Conservation (phyloP, 495 filamentous ascomycete genomes). For the Echria macrotheca region DNA sequence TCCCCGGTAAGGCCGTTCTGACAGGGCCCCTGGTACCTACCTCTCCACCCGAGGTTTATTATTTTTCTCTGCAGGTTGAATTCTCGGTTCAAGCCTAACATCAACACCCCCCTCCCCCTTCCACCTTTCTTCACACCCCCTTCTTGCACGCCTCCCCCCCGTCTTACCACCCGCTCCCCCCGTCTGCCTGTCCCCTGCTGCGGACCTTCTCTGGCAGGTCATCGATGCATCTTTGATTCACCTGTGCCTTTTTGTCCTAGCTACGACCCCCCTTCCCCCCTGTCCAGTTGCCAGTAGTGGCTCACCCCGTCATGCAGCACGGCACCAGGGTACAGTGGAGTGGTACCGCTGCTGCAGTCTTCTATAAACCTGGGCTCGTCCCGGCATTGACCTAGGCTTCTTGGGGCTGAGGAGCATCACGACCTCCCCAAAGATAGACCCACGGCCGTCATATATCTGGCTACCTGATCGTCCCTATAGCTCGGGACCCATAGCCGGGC, state of each 20-base stretch:
- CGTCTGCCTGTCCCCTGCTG: constrained; percentile 12
- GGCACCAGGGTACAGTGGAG: constrained; percentile 21
- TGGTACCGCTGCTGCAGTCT: constrained; percentile 26
- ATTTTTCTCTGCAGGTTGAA: constrained; percentile 12
- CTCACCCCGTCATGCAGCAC: constrained; percentile 16
- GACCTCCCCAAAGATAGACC: constrained; percentile 32
- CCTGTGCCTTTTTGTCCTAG: constrained; percentile 3
- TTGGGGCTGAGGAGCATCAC: constrained; percentile 30
- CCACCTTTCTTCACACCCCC: constrained; percentile 8
- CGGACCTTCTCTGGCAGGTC: constrained; percentile 16
- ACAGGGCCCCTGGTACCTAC: constrained; percentile 9
- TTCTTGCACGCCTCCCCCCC: background rate
- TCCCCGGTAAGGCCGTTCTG: constrained; percentile 25
- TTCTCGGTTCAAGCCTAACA: too few relatives aligned
- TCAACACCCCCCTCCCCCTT: constrained; percentile 5
- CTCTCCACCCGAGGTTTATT: background rate
- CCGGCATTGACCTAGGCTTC: constrained; percentile 21
- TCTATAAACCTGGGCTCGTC: constrained; percentile 27
- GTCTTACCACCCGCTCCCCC: background rate
- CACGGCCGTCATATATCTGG: constrained; percentile 18
- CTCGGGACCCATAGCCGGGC: constrained; percentile 10
- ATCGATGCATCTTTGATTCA: constrained; percentile 20
- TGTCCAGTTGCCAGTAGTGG: constrained; percentile 12
- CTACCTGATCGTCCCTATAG: constrained; percentile 22
- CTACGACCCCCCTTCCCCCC: constrained; percentile 8